A percentile compares a stretch with the other conserved stretches of the same genome.
Conservation (phyloP, 192 early-diverging fungal species). For the Podila verticillata region DNA sequence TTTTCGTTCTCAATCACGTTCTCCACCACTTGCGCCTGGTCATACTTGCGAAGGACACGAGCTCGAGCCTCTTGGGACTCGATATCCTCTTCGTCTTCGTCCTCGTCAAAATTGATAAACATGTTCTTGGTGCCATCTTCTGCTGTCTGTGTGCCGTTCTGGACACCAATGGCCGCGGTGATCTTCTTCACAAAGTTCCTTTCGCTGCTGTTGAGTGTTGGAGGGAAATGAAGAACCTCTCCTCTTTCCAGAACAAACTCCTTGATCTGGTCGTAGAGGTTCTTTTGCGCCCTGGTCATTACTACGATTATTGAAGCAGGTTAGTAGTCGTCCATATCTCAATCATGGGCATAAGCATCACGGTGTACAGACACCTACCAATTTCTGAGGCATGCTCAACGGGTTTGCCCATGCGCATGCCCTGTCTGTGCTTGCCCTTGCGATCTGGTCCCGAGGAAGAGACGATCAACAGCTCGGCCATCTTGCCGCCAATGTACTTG, state of each 20-base stretch:
- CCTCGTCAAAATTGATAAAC: constrained; percentile 57
- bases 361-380: constrained; percentile 8
- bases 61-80: constrained; percentile 60
- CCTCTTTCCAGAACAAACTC: constrained; percentile 54
- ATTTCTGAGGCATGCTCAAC: constrained; percentile 31
- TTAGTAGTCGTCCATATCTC: no score
- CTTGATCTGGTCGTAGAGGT: constrained; percentile 59
- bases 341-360: not conserved
- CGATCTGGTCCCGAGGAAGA: constrained; percentile 25
- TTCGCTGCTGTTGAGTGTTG: constrained; percentile 53
- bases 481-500: constrained; percentile 60
- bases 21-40: constrained; percentile 58
- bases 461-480: constrained; percentile 39
- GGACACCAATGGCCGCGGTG: constrained; percentile 56
- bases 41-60: constrained; percentile 65
- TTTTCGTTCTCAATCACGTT: constrained; percentile 59
- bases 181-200: constrained; percentile 61
- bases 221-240: constrained; percentile 57
- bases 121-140: constrained; percentile 52
- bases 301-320: constrained; percentile 23
- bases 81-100: constrained; percentile 54
- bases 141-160: constrained; percentile 36
- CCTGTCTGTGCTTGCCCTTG: constrained; percentile 37
- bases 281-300: constrained; percentile 60
- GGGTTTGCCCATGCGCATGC: constrained; percentile 51